Percentiles rank a stretch among this genome's conserved stretches.
These are phyloP conservation scores for Tilletia walkeri DNA, from an alignment of 1,284 basidiomycete species.

Conservation along the genomic window DNA sequence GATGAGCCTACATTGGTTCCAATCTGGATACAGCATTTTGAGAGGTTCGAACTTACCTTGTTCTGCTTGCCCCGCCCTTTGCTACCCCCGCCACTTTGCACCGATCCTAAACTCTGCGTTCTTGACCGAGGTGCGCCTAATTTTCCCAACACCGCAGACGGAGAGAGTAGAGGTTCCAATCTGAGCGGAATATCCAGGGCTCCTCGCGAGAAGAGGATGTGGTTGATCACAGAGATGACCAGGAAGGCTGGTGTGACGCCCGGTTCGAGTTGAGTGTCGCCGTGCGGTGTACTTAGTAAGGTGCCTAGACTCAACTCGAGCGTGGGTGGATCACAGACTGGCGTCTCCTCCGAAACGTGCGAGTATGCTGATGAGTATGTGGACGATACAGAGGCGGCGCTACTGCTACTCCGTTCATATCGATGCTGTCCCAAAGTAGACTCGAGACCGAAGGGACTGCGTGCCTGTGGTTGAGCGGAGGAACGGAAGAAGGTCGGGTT, in stretches of 20 bases:
- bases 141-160: no score
- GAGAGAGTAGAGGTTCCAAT: background rate
- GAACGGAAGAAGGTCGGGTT: no score
- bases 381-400: background rate
- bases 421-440: no score
- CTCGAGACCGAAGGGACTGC: no score
- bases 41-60: conserved; percentile 2
- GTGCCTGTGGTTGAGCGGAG: no score
- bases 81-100: no score
- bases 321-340: background rate
- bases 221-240: conserved; percentile 11
- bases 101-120: no score
- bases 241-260: conserved; percentile 4
- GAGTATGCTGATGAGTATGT: background rate
- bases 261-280: background rate
- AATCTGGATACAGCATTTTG: background rate
- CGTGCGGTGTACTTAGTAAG: background rate
- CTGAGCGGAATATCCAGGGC: conserved; percentile 3
- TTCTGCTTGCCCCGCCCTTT: background rate
- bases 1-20: background rate
- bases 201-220: background rate
- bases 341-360: background rate
- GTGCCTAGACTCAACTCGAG: background rate
- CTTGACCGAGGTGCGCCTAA: no score
- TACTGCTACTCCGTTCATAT: background rate